Base-by-base conservation (phyloP, 2,329 filamentous ascomycete species). In the Hypoxylon sp. region DNA sequence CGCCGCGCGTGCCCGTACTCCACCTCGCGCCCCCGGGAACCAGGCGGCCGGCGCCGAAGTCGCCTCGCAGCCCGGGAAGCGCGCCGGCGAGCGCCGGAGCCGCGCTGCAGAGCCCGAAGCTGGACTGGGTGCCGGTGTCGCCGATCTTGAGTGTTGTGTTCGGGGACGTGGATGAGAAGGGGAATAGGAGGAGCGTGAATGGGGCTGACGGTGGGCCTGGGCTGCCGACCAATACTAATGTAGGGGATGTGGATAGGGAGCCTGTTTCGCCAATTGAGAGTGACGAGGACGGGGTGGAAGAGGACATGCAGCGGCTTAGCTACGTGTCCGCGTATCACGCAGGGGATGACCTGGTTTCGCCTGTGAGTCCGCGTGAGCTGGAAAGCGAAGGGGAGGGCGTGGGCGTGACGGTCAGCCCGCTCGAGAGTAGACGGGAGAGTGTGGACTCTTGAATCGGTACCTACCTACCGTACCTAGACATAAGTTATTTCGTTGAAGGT, bases 131-230 rank as follows among this genome's bases (percentile, higher is more conserved):
- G 20, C 73, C 73, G 5, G 65, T 72, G n/a, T 71, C 73, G 38
- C 69, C 71, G 3, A 71, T 76, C 40, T 70, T 74, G 32, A 38
- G 14, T 12, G 64, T 58, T 26, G 70, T 67, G 24, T 71, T 75
- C 32, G 61, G 58, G 11, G 59, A 56, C 11, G 67, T 2, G 36
- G 16, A 18, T 2, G 36, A 16, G 16, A 6, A 40, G 9, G 36
- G 36, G 16, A 36, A 36, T 14, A 36, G 32, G 32, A 40, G 16
- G 7, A 40, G 68, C 8, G 61, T 61, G 1, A 56, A 44, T 7
- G 44, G 20, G n/a, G 20, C 0, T 30, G 9, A 6, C 3, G 45
- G 32, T 22, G 45, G 26, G n/a, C n/a, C 18, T 28, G 44, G 26
- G 28, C 9, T 8, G n/a, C n/a, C 6, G 3, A 9, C 11, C 16